Evolutionary conservation across 2,329 filamentous ascomycete genomes (phyloP).

Genomic region (Ascochyta clinopodiicola): DNA sequence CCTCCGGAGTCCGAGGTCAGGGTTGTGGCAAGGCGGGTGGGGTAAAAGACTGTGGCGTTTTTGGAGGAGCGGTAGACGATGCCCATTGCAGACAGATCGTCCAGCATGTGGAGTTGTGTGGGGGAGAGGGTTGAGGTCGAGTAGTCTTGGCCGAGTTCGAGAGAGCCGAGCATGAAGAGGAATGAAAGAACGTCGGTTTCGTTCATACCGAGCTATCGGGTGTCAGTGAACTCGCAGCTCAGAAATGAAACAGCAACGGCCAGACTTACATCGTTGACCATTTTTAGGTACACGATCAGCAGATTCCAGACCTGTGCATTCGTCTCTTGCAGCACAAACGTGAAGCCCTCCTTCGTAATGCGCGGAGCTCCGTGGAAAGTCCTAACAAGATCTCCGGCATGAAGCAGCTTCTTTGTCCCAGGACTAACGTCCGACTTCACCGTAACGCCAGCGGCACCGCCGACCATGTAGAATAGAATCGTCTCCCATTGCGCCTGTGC

Average conservation of each 20-base stretch:
- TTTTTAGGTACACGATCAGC: slow-evolving; percentile 89
- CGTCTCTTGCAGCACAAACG: slow-evolving; percentile 90
- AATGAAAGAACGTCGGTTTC: slow-evolving; percentile 94
- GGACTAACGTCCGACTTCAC: slow-evolving; percentile 56
- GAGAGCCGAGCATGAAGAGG: slow-evolving; percentile 90
- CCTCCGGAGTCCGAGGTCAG: slow-evolving; percentile 79
- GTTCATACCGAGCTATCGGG: slow-evolving; percentile 72
- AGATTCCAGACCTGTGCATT: slow-evolving; percentile 98
- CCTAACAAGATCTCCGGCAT: slow-evolving; percentile 82
- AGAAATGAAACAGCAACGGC: not conserved
- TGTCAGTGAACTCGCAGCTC: slow-evolving; percentile 10
- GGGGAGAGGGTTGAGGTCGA: slow-evolving; percentile 82
- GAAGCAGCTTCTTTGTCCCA: slow-evolving; percentile 82
- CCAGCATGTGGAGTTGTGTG: slow-evolving; percentile 86
- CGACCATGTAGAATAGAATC: slow-evolving; percentile 94
- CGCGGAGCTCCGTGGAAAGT: slow-evolving; percentile 61
- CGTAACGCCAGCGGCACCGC: slow-evolving; percentile 63
- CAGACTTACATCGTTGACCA: slow-evolving; percentile 67
- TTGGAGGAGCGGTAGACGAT: slow-evolving; percentile 73
- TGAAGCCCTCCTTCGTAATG: slow-evolving; percentile 93
- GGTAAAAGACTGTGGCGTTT: slow-evolving; percentile 70
- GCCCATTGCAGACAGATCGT: slow-evolving; percentile 88
- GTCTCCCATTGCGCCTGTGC: slow-evolving; percentile 92
- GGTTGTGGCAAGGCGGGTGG: slow-evolving; percentile 91
- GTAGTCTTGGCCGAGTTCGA: slow-evolving; percentile 91